phyloP scores from a whole-genome alignment of 2,329 filamentous ascomycete species.

The Calonectria pseudoreteaudii region DNA sequence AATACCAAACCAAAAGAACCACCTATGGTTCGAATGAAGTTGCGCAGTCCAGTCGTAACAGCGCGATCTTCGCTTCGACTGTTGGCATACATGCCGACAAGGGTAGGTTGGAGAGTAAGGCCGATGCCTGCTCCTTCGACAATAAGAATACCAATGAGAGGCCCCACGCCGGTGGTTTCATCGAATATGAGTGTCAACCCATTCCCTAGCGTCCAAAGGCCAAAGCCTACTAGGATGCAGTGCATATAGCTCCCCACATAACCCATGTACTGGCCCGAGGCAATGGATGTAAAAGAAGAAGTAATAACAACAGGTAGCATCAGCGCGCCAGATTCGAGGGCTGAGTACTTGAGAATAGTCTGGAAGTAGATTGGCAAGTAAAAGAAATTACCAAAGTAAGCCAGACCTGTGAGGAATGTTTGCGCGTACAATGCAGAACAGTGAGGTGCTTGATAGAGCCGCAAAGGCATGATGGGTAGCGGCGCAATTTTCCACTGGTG shows the following conservation, averaged over 20 bases:
- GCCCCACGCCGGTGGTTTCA: not conserved
- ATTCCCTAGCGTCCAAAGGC: not conserved
- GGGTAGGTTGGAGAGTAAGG: not conserved
- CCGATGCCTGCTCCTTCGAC: not conserved
- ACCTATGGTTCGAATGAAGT: not conserved
- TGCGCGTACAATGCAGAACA: not conserved
- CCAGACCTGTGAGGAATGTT: not conserved
- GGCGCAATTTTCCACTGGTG: not conserved
- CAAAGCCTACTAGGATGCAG: not conserved
- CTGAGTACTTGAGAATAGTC: not conserved
- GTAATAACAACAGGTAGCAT: not conserved
- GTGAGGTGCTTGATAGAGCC: not conserved
- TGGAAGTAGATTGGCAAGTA: not conserved
- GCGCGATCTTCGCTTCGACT: not conserved
- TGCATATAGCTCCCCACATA: not conserved
- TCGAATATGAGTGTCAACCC: not conserved
- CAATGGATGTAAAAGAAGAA: not conserved
- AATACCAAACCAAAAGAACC: not conserved
- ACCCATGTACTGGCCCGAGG: not conserved
- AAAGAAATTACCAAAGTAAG: not conserved
- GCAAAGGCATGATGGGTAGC: not conserved
- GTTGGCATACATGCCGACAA: conserved; percentile 2
- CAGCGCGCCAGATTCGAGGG: not conserved
- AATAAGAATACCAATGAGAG: not conserved
- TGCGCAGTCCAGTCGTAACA: not conserved